Percentiles rank a stretch among this genome's conserved stretches.
Evolutionary conservation across 805 yeast species (phyloP).

Genomic region (Cyberlindnera suaveolens): DNA sequence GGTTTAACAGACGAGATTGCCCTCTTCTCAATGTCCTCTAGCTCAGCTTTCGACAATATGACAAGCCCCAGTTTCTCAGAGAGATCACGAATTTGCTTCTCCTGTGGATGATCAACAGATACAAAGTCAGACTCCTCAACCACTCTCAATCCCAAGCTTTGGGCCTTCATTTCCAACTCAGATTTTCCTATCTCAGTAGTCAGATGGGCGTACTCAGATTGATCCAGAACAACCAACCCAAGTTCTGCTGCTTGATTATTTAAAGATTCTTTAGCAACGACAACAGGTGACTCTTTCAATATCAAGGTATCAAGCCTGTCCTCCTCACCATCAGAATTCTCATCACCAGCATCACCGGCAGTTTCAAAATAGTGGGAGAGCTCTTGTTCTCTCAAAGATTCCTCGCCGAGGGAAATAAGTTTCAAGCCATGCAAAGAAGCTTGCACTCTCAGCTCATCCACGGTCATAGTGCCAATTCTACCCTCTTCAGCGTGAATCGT

Average conservation of each 20-base stretch:
- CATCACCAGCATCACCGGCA: slow-evolving; percentile 11
- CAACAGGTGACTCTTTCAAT: slow-evolving; percentile 1
- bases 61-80: slow-evolving; percentile 16
- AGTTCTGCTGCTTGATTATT: slow-evolving; percentile 11
- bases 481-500: slow-evolving; percentile 15
- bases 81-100: slow-evolving; percentile 13
- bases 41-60: slow-evolving; percentile 4
- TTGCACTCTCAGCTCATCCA: slow-evolving; percentile 15
- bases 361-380: slow-evolving; percentile 4
- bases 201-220: slow-evolving; percentile 15
- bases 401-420: slow-evolving; percentile 8
- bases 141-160: slow-evolving; percentile 17
- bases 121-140: slow-evolving; percentile 17
- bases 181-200: slow-evolving; percentile 4
- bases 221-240: slow-evolving; percentile 24
- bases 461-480: slow-evolving; percentile 2
- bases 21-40: slow-evolving; percentile 3
- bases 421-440: slow-evolving; percentile 16
- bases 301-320: slow-evolving; percentile 12
- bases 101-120: slow-evolving; percentile 8
- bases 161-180: slow-evolving; percentile 7
- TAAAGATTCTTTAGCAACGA: neutral
- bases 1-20: slow-evolving; percentile 5
- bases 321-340: slow-evolving; percentile 8
- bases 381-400: neutral